Conservation (phyloP, 805 yeast species). For the Priceomyces castillae region DNA sequence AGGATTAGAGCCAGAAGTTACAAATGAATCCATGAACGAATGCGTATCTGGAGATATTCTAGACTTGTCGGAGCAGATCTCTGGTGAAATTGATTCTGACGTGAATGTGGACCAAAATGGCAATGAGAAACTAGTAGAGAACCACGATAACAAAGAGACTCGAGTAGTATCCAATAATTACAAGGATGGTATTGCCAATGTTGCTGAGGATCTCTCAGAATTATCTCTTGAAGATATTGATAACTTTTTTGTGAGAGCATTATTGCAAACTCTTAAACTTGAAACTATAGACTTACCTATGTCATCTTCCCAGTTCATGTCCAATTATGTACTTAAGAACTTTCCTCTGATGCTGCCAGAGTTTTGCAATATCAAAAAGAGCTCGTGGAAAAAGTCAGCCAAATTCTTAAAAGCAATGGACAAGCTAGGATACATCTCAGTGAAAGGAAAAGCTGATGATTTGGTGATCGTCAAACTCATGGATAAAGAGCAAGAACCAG, state of each 20-base stretch:
- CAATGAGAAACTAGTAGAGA: neutral
- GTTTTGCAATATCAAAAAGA: constrained; percentile 63
- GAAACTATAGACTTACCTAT: constrained; percentile 63
- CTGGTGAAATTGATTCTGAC: neutral
- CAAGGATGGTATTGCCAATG: constrained; percentile 16
- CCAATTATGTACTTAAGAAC: constrained; percentile 64
- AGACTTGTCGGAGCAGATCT: neutral
- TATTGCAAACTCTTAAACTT: constrained; percentile 64
- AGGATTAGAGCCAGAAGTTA: constrained; percentile 7
- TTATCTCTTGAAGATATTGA: constrained; percentile 68
- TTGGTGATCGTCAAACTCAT: constrained; percentile 54
- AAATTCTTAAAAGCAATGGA: constrained; percentile 87
- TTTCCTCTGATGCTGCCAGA: constrained; percentile 63
- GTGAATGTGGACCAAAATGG: neutral
- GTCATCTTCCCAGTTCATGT: constrained; percentile 70
- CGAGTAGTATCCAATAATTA: too few species aligned
- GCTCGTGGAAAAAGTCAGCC: constrained; percentile 87
- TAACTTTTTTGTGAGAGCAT: constrained; percentile 66
- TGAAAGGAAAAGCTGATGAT: constrained; percentile 86
- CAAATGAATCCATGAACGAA: neutral
- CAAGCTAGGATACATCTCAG: constrained; percentile 61
- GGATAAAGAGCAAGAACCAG: constrained; percentile 41
- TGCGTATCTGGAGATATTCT: neutral
- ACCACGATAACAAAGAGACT: too few species aligned
- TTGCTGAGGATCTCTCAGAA: constrained; percentile 36